Base-by-base conservation (phyloP, 2,329 filamentous ascomycete species). In the Trichoderma lentiforme region DNA sequence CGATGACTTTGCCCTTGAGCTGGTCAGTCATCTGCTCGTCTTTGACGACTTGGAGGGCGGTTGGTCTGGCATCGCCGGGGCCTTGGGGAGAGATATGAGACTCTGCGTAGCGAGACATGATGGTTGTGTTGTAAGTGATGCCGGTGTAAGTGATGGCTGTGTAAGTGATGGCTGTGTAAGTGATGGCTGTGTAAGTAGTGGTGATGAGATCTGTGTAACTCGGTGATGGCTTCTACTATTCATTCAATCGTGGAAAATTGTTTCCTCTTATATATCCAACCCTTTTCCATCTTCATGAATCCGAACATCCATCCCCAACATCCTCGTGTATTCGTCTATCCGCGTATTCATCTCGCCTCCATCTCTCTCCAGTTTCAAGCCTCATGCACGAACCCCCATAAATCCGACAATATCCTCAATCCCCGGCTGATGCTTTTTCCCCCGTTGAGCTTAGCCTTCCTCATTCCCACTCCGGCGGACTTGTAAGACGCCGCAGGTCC, bases 1-100 rank as follows among this genome's bases (percentile, higher is more conserved):
- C 74, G 56, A 82, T 76, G 32, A 80, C 77, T 74, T 82, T 83
- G 63, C 78, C 81, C 6, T 57, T 34, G 11, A 80, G 75, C 26
- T 76, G 76, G 32, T 72, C 74, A 14, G 75, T 64, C 8, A 78
- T 57, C 3, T 70, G 73, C 64, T 80, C 76, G 64, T 82, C 79
- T 32, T 80, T 61, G 67, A 82, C 72, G 65, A 82, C 79, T 68
- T 82, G 78, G 1, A 79, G 53, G 2, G 79, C 79, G 0, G 79
- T 81, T 3, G 79, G 79, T 7, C 80, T 77, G 15, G 77, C 74
- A 65, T 81, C 80, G 1, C 79, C 78, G 2, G 78, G 75, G 2
- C 80, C 80, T 15, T 73, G 24, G 4, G 74, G 74, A 2, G 74
- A 56, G 36, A 36, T 36, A 30, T 78, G 75, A 57, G 63, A 73